phyloP scores from a whole-genome alignment of 2,329 filamentous ascomycete genomes.

The Diaporthe humulicola region DNA sequence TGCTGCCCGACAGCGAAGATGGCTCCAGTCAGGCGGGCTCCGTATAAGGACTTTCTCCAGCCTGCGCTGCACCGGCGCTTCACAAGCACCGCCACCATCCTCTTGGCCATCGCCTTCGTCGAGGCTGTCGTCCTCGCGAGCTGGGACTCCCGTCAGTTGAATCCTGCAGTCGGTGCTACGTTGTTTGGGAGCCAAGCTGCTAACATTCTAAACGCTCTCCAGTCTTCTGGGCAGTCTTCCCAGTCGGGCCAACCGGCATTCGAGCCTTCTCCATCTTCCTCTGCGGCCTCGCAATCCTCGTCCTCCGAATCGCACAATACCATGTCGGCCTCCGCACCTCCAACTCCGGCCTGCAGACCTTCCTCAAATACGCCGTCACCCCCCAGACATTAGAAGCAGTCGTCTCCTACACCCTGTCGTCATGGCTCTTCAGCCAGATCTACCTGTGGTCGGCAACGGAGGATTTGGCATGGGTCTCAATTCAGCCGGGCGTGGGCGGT shows the following conservation, averaged over 20 bases:
- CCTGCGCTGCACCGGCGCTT: slow-evolving; percentile 90
- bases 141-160: slow-evolving; percentile 75
- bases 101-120: slow-evolving; percentile 79
- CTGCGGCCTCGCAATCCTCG: slow-evolving; percentile 81
- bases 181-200: not conserved
- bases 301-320: slow-evolving; percentile 87
- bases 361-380: slow-evolving; percentile 69
- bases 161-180: not conserved
- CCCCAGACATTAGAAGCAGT: slow-evolving; percentile 77
- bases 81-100: slow-evolving; percentile 78
- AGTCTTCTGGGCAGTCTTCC: slow-evolving; percentile 92
- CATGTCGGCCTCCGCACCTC: slow-evolving; percentile 82
- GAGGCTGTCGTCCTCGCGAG: slow-evolving; percentile 78
- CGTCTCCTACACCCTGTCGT: slow-evolving; percentile 82
- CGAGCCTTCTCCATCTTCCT: slow-evolving; percentile 82
- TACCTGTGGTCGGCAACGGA: slow-evolving; percentile 81
- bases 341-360: slow-evolving; percentile 74
- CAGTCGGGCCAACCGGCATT: slow-evolving; percentile 80
- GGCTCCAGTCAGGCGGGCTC: slow-evolving; percentile 69
- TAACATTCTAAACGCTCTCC: slow-evolving; percentile 8
- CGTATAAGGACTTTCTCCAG: slow-evolving; percentile 91
- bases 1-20: slow-evolving; percentile 62
- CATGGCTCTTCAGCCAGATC: slow-evolving; percentile 82
- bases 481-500: slow-evolving; percentile 79
- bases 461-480: slow-evolving; percentile 76